A percentile compares a stretch with the other conserved stretches of the same genome.
phyloP scores from a whole-genome alignment of 2,329 filamentous ascomycete genomes.

The Alternaria alternata region DNA sequence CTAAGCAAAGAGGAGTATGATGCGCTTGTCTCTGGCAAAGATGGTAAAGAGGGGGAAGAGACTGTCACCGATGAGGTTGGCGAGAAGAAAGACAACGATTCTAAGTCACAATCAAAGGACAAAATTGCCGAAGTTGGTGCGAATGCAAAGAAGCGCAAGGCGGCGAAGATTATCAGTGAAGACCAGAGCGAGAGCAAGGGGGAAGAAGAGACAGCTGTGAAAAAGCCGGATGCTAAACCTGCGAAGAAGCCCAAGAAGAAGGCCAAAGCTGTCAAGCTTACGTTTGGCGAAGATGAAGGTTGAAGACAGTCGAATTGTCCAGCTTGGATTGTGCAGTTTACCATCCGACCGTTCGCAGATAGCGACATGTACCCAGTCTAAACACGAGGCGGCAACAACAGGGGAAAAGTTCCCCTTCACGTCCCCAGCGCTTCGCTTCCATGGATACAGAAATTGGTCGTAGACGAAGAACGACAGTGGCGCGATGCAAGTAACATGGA shows the following conservation, averaged over 20 bases:
- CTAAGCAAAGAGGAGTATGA: slow-evolving; percentile 61
- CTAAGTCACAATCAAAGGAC: slow-evolving; percentile 31
- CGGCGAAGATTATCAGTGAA: slow-evolving; percentile 44
- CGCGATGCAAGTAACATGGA: not conserved
- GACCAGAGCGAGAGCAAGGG: slow-evolving; percentile 33
- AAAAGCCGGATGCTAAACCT: slow-evolving; percentile 23
- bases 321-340: not conserved
- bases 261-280: slow-evolving; percentile 47
- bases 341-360: not conserved
- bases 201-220: slow-evolving; percentile 18
- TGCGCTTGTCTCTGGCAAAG: slow-evolving; percentile 49
- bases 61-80: slow-evolving; percentile 12
- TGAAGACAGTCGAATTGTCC: slow-evolving; percentile 16
- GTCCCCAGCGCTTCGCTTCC: not conserved
- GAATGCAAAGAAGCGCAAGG: slow-evolving; percentile 49
- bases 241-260: slow-evolving; percentile 49
- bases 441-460: too few species aligned
- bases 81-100: slow-evolving; percentile 12
- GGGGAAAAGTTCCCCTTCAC: not conserved
- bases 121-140: slow-evolving; percentile 46
- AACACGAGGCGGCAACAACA: too few species aligned
- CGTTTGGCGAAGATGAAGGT: slow-evolving; percentile 46
- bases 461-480: not conserved
- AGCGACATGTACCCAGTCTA: not conserved
- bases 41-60: slow-evolving; percentile 21